phyloP scores from a whole-genome alignment of 2,329 filamentous ascomycete species.

The Xylariaceae sp. region DNA sequence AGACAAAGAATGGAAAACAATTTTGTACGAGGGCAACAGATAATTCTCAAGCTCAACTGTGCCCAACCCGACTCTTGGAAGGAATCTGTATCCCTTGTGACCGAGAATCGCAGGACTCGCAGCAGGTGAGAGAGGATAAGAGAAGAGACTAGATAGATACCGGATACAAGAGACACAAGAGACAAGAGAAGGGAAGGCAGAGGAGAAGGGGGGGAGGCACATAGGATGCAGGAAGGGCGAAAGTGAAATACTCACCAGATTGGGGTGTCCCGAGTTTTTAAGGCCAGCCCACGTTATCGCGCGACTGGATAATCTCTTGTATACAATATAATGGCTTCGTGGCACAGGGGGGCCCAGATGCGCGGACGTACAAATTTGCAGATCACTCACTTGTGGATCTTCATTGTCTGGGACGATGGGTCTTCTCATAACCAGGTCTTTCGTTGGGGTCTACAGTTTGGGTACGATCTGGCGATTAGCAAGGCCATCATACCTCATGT shows the following conservation, averaged over 20 bases:
- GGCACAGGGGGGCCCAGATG: constrained; percentile 28
- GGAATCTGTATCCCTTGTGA: constrained; percentile 21
- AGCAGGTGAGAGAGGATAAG: background rate
- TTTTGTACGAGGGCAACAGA: constrained; percentile 27
- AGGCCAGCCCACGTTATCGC: constrained; percentile 24
- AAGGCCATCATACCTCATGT: constrained; percentile 1
- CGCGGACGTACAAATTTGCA: constrained; percentile 28
- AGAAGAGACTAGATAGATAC: constrained; percentile 13
- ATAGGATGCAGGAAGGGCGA: constrained; percentile 24
- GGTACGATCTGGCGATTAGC: constrained; percentile 6
- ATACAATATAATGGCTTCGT: constrained; percentile 29
- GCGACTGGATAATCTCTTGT: constrained; percentile 22
- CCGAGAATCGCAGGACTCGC: background rate
- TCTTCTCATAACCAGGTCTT: background rate
- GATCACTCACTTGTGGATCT: constrained; percentile 33
- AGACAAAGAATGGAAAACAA: constrained; percentile 23
- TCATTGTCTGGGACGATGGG: constrained; percentile 26
- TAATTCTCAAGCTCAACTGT: constrained; percentile 18
- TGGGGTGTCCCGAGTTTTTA: constrained; percentile 24
- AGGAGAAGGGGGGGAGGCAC: constrained; percentile 9
- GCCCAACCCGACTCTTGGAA: constrained; percentile 17
- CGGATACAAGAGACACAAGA: constrained; percentile 11
- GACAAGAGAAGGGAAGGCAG: constrained; percentile 7
- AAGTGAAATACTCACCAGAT: constrained; percentile 21
- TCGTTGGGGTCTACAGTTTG: constrained; percentile 15